These are phyloP conservation scores for Dalechampia spathulata DNA, from an alignment of 441 rosid species.

Conservation along the genomic window DNA sequence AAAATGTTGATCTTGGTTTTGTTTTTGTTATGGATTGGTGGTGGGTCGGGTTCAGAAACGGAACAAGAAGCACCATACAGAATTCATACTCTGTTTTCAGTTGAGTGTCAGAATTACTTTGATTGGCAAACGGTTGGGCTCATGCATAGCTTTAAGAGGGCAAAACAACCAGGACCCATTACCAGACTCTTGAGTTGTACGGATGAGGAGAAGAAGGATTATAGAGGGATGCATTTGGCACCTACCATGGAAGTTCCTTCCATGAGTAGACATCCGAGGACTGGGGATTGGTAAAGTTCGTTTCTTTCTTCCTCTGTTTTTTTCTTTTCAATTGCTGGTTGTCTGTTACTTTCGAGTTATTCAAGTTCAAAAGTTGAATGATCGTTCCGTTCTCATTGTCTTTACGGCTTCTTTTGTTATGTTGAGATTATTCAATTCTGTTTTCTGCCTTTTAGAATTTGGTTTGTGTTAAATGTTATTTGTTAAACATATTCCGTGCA, in stretches of 20 bases:
- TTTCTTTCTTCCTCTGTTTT: background rate
- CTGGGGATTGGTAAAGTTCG: conserved; percentile 71
- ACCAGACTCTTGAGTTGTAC: conserved; percentile 94
- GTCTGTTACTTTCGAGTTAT: background rate
- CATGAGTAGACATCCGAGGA: conserved; percentile 89
- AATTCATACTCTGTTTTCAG: conserved; percentile 95
- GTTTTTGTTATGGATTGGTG: conserved; percentile 21
- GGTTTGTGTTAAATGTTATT: background rate
- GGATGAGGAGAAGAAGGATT: conserved; percentile 69
- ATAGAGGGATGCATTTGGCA: conserved; percentile 85
- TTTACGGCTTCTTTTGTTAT: background rate
- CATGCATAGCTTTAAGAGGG: conserved; percentile 83
- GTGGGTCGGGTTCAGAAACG: conserved; percentile 27
- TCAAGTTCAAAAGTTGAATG: background rate
- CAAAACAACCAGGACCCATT: conserved; percentile 83
- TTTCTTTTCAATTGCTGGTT: background rate
- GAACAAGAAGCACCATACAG: conserved; percentile 52
- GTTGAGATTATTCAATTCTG: background rate
- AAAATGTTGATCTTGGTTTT: conserved; percentile 23
- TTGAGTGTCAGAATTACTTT: conserved; percentile 92
- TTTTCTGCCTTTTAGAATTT: background rate
- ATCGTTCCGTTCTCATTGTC: background rate
- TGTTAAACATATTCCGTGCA: conserved; percentile 3
- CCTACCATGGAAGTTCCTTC: conserved; percentile 89
- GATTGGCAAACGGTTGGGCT: conserved; percentile 99